A percentile compares a stretch with the other conserved stretches of the same genome.
phyloP scores from a whole-genome alignment of 179 eudicot genomes.

The Carnegiea gigantea region DNA sequence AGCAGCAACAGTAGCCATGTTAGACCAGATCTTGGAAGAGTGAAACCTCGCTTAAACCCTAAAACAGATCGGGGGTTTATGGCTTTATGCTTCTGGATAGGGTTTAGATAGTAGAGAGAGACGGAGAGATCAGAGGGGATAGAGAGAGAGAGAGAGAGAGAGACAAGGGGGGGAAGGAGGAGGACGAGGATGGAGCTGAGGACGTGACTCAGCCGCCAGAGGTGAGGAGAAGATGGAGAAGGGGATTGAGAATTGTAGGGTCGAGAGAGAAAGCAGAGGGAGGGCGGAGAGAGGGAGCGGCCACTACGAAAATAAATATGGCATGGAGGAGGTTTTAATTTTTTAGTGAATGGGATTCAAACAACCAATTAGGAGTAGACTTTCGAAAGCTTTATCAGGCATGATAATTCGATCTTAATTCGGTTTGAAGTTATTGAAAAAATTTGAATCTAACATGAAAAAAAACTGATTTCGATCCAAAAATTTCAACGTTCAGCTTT shows the following conservation, averaged over 20 bases:
- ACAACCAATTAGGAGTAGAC: background rate
- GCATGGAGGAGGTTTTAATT: background rate
- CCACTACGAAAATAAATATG: background rate
- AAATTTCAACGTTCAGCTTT: too few relatives aligned
- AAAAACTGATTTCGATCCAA: too few relatives aligned
- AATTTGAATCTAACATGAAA: too few relatives aligned
- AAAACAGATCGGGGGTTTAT: background rate
- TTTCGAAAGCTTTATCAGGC: too few relatives aligned
- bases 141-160: background rate
- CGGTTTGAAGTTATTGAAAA: too few relatives aligned
- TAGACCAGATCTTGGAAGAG: conserved; percentile 25
- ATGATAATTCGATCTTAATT: too few relatives aligned
- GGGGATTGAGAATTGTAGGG: background rate
- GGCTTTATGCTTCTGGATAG: background rate
- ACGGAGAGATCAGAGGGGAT: background rate
- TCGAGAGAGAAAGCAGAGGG: background rate
- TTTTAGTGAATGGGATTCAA: background rate
- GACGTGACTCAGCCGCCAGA: background rate
- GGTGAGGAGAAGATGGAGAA: background rate
- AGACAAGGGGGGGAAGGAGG: too few relatives aligned
- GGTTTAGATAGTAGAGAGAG: background rate
- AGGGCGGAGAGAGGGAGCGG: background rate
- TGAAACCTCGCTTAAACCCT: conserved; percentile 27
- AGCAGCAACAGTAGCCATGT: conserved; percentile 63
- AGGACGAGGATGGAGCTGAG: background rate